phyloP scores from a whole-genome alignment of 805 yeast species.

The Starmerella vaccinii region DNA sequence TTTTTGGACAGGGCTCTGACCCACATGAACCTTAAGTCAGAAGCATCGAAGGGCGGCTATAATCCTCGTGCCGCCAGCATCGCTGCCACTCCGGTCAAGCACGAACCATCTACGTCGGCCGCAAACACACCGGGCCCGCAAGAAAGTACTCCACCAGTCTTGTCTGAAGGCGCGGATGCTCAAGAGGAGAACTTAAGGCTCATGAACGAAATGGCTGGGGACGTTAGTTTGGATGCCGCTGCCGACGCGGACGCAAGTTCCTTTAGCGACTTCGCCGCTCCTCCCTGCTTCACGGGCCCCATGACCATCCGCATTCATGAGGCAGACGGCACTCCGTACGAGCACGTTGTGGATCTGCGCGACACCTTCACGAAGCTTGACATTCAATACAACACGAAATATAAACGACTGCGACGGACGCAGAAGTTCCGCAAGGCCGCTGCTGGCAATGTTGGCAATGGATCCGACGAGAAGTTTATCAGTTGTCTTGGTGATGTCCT shows the following conservation, averaged over 20 bases:
- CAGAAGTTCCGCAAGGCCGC: conserved; percentile 35
- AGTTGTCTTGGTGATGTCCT: conserved; percentile 72
- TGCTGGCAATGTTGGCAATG: conserved; percentile 18
- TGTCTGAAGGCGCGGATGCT: neutral
- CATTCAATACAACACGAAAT: conserved; percentile 89
- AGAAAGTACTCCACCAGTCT: neutral
- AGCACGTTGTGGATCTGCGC: conserved; percentile 85
- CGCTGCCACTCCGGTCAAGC: conserved; percentile 27
- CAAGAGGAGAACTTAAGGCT: conserved; percentile 8
- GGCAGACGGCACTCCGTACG: conserved; percentile 97
- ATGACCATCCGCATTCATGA: conserved; percentile 96
- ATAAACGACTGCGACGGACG: conserved; percentile 65
- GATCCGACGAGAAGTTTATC: conserved; percentile 34
- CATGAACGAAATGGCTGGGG: conserved; percentile 7
- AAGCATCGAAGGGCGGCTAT: conserved; percentile 26
- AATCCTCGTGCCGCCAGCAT: too few relatives aligned
- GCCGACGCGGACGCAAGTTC: neutral
- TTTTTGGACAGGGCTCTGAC: conserved; percentile 36
- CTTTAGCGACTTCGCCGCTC: conserved; percentile 9
- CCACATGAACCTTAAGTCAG: conserved; percentile 20
- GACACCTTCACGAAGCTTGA: conserved; percentile 80
- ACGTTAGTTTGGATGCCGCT: neutral
- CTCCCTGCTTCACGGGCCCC: conserved; percentile 53
- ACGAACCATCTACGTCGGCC: neutral
- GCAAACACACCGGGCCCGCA: neutral